Evolutionary conservation across 495 filamentous ascomycete species (phyloP), one percentile per base, ranked within the genome.

Genomic region (Darksidea phi): DNA sequence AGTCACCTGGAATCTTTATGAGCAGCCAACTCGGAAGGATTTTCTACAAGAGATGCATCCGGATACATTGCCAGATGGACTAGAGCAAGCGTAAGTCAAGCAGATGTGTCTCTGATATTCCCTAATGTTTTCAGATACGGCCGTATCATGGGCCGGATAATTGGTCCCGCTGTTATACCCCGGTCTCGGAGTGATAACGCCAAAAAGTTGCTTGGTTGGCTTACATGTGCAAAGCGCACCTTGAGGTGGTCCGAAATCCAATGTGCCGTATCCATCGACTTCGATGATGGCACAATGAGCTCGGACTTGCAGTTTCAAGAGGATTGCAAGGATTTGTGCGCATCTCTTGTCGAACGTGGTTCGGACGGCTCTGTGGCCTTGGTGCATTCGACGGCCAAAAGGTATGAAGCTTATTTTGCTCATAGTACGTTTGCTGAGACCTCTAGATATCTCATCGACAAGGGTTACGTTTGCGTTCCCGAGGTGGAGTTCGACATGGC

Each of bases 201-300:
- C 73, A 2, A 21, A 1, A 54, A 54, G 32, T 17, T 81, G 6
- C 71, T 82, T 18, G 71, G 73, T 21, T 79, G 77, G 75, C 60
- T 81, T 0, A 63, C 73, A 7, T 77, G 75, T 41, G 72, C 77
- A 8, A 76, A 71, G 55, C 59, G 78, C 17, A 71, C 78, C 0
- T 63, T 82, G 18, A 76, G 75, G 53, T 77, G 73, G 74, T 62
- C 71, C 38, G 80, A 82, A 55, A 71, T 82, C 12, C 74, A 77
- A 56, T 73, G 73, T 2, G 76, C 74, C 13, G 37, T 57, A 10
- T 59, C 60, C 8, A 51, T 67, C 3, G 43, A 67, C 17, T 11
- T 57, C 17, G 50, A 60, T n/a, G 26, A 42, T 11, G 48, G 60
- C 21, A 55, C 55, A n/a, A 11, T 52, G 1, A 25, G 53, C 20